Base-by-base conservation (phyloP, 2,329 filamentous ascomycete species). In the Bipolaris gigantea region DNA sequence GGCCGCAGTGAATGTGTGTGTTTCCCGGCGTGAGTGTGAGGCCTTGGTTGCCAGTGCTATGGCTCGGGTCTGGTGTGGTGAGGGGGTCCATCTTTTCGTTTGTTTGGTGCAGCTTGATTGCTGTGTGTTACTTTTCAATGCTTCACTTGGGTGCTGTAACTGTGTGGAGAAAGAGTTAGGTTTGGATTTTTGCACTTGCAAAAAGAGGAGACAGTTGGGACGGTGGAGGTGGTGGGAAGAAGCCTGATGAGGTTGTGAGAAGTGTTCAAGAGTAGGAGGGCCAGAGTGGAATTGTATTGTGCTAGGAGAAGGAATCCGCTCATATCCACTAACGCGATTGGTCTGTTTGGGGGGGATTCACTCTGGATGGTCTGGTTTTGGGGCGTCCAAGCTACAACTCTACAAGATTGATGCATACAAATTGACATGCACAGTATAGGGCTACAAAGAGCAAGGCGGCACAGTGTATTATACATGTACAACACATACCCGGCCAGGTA, bases 391-490 rank as follows among this genome's bases (percentile, higher is more conserved):
- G n/a, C 5, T n/a, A 5, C 7, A 2, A 5, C 4, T 36, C 19
- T 15, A 15, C 15, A n/a, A 27, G n/a, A 5, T 23, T 6, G 32
- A 18, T 45, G 8, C 15, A 21, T 25, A 46, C 16, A n/a, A 2
- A 16, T 15, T 25, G 13, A 25, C 11, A 21, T 40, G 38, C 18
- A 40, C 21, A 21, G 13, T 13, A 16, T 2, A n/a, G 1, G 19
- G 18, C 25, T 35, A 10, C n/a, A 27, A 4, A 23, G 16, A 15
- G 16, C 21, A 19, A 23, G 35, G 5, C 11, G 15, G 15, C 16
- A 44, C 1, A 18, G 23, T 8, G n/a, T n/a, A 25, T 38, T 50
- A 50, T 41, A 54, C 50, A 50, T 45, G 41, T 54, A 27, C 16
- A 23, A 19, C 4, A 21, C 4, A 32, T n/a, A n/a, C 13, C 34